Conservation (phyloP, 2,329 filamentous ascomycete species). For the Claviceps africana region DNA sequence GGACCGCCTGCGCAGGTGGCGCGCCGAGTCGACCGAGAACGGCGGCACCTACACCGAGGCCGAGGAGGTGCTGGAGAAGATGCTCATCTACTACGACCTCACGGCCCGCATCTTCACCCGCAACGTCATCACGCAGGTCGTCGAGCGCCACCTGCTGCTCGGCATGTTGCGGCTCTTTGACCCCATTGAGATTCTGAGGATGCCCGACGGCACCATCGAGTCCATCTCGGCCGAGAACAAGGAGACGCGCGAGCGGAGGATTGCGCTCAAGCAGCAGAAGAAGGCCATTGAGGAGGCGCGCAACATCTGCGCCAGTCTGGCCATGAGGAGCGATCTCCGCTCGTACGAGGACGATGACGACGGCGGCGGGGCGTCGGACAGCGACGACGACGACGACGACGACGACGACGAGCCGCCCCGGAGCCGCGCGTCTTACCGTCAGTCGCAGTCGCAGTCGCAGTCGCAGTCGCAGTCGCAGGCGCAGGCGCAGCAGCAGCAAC, state of each 20-base stretch:
- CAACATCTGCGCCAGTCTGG: conserved; percentile 33
- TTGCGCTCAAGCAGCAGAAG: conserved; percentile 33
- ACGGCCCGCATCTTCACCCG: conserved; percentile 37
- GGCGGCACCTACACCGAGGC: conserved; percentile 35
- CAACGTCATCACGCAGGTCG: conserved; percentile 38
- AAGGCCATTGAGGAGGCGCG: conserved; percentile 36
- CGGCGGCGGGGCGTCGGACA: conserved; percentile 17
- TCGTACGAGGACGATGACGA: conserved; percentile 24
- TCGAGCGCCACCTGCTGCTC: conserved; percentile 35
- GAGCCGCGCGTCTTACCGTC: neutral
- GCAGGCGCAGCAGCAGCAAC: conserved; percentile 3
- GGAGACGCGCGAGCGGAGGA: conserved; percentile 35
- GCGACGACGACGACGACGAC: conserved; percentile 22
- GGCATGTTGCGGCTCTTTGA: conserved; percentile 39
- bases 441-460: conserved; percentile 3
- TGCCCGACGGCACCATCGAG: conserved; percentile 30
- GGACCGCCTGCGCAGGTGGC: conserved; percentile 34
- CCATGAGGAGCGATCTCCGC: conserved; percentile 37
- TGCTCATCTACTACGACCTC: conserved; percentile 41
- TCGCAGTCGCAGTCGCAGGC: neutral
- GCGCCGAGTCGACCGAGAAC: conserved; percentile 26
- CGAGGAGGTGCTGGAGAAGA: conserved; percentile 40
- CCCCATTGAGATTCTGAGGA: conserved; percentile 34
- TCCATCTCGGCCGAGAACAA: conserved; percentile 39
- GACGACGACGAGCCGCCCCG: conserved; percentile 11